Evolutionary conservation across 2,329 filamentous ascomycete genomes (phyloP).

Genomic region (Hypoxylon sp.): DNA sequence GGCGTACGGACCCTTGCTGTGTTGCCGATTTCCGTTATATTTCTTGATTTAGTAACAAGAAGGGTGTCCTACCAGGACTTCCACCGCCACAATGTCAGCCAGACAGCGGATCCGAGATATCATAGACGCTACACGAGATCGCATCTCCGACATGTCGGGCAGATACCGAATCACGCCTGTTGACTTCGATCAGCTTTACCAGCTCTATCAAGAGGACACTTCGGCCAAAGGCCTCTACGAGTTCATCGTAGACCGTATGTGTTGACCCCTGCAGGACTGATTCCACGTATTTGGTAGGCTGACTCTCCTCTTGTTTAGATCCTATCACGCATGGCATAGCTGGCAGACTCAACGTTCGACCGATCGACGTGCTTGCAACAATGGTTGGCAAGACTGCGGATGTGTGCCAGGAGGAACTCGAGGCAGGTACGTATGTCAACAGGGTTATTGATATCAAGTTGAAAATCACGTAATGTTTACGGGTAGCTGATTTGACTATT

Average conservation of each 20-base stretch:
- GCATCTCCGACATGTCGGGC: conserved; percentile 34
- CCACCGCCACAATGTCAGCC: conserved; percentile 22
- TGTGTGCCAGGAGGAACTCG: conserved; percentile 33
- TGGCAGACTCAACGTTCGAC: conserved; percentile 13
- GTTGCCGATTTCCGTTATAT: conserved; percentile 2
- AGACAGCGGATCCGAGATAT: conserved; percentile 22
- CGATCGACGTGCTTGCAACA: conserved; percentile 37
- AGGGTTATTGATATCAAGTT: not conserved
- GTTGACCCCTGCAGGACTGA: not conserved
- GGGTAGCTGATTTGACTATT: not conserved
- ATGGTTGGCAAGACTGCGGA: conserved; percentile 38
- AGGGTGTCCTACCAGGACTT: conserved; percentile 12
- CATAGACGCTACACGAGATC: conserved; percentile 28
- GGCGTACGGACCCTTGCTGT: conserved; percentile 5
- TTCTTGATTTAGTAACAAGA: conserved; percentile 6
- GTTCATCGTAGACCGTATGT: conserved; percentile 40
- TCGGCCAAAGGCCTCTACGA: conserved; percentile 39
- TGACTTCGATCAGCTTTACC: conserved; percentile 41
- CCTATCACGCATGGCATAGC: conserved; percentile 33
- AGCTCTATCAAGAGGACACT: conserved; percentile 39
- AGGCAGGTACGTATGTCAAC: conserved; percentile 24
- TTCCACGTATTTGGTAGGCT: not conserved
- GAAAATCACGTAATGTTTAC: not conserved
- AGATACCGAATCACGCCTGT: conserved; percentile 29
- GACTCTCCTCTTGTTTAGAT: conserved; percentile 16